A percentile compares a stretch with the other conserved stretches of the same genome.
Conservation (phyloP, 805 yeast species). For the Ogataea thermomethanolica region DNA sequence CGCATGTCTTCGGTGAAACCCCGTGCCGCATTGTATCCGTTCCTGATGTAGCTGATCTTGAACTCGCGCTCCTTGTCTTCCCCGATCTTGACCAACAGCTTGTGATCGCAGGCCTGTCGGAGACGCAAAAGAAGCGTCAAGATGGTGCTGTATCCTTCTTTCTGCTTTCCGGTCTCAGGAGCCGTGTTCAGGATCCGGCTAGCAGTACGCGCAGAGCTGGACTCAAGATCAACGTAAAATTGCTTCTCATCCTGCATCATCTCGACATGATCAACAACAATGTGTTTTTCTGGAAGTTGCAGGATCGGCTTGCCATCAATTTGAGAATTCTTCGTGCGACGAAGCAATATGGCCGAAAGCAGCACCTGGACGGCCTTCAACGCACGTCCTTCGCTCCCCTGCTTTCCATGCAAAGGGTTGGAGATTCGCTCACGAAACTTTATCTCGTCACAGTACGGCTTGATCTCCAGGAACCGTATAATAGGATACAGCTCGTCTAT, state of each 20-base stretch:
- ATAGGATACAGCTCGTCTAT: constrained; percentile 53
- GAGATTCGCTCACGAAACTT: constrained; percentile 56
- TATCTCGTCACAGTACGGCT: constrained; percentile 62
- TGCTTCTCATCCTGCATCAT: constrained; percentile 54
- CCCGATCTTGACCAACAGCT: constrained; percentile 68
- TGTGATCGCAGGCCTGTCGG: constrained; percentile 86
- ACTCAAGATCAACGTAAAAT: constrained; percentile 58
- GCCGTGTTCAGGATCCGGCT: constrained; percentile 36
- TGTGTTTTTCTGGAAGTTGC: constrained; percentile 59
- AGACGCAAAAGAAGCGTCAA: constrained; percentile 71
- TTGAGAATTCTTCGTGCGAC: constrained; percentile 67
- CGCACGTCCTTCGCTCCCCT: constrained; percentile 32
- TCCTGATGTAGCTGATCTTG: constrained; percentile 33
- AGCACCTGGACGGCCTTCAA: constrained; percentile 62
- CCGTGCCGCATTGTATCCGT: constrained; percentile 25
- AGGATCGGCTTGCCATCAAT: constrained; percentile 81
- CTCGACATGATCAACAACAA: constrained; percentile 43
- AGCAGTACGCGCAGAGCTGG: constrained; percentile 51
- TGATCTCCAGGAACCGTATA: constrained; percentile 46
- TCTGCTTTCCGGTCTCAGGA: constrained; percentile 2
- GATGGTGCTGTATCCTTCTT: constrained; percentile 50
- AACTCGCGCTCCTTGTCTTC: constrained; percentile 38
- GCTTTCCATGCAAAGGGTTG: constrained; percentile 46
- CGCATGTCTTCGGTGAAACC: constrained; percentile 23
- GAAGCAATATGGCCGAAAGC: constrained; percentile 66